phyloP scores from a whole-genome alignment of 2,329 filamentous ascomycete genomes.

The Colletotrichum karsti region DNA sequence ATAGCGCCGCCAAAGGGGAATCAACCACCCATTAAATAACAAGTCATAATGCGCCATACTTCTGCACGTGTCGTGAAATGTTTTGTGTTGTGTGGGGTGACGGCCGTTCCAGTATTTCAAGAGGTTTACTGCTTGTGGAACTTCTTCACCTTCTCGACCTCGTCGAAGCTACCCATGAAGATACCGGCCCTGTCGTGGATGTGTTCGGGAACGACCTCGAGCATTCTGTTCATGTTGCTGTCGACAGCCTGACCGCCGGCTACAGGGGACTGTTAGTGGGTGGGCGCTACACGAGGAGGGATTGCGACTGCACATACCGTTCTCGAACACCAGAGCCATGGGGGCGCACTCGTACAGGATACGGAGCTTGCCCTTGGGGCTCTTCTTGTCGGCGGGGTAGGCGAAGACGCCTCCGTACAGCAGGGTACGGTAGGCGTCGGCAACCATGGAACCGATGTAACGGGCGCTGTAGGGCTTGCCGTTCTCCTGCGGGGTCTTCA shows the following conservation, averaged over 20 bases:
- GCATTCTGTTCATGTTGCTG: slow-evolving; percentile 89
- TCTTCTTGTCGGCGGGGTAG: slow-evolving; percentile 98
- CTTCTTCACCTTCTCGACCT: slow-evolving; percentile 94
- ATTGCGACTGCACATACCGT: slow-evolving; percentile 70
- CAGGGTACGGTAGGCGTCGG: slow-evolving; percentile 94
- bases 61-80: background rate
- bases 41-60: background rate
- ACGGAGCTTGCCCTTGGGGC: slow-evolving; percentile 95
- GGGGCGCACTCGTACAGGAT: slow-evolving; percentile 98
- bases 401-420: slow-evolving; percentile 97
- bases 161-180: slow-evolving; percentile 93
- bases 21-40: slow-evolving; percentile 32
- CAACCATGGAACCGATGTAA: slow-evolving; percentile 98
- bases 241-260: slow-evolving; percentile 93
- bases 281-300: background rate
- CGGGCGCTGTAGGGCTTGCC: slow-evolving; percentile 93
- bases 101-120: background rate
- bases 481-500: slow-evolving; percentile 80
- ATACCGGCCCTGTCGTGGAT: slow-evolving; percentile 97
- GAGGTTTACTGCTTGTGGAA: slow-evolving; percentile 68
- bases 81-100: background rate
- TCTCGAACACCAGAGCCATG: slow-evolving; percentile 99
- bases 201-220: slow-evolving; percentile 86
- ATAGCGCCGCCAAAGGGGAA: slow-evolving; percentile 31
- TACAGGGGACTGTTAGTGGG: slow-evolving; percentile 46